phyloP scores from a whole-genome alignment of 495 filamentous ascomycete species.

The Acidomyces sp. region DNA sequence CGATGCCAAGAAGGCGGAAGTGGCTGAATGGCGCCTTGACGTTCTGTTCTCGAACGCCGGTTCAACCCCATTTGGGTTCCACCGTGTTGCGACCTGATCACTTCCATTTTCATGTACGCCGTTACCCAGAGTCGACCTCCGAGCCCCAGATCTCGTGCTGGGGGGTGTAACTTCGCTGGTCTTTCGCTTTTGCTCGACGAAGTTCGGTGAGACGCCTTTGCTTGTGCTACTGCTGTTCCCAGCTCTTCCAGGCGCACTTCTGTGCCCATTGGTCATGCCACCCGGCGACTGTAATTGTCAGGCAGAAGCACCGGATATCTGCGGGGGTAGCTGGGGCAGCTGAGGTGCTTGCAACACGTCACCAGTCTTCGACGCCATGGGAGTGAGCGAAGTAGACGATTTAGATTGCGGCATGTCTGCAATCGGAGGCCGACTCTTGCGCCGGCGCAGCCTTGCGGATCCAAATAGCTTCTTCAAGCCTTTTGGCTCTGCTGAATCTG shows the following conservation, averaged over 20 bases:
- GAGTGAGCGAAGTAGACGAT: slow-evolving; percentile 1
- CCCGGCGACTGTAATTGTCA: slow-evolving; percentile 19
- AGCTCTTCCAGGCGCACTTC: neutral
- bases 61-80: slow-evolving; percentile 6
- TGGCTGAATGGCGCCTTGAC: slow-evolving; percentile 1
- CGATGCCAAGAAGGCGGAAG: slow-evolving; percentile 6
- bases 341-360: neutral
- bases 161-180: neutral
- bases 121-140: neutral
- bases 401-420: neutral
- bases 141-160: neutral
- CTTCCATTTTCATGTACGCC: neutral
- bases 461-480: slow-evolving; percentile 17
- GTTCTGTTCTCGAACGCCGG: slow-evolving; percentile 2
- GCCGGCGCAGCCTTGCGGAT: slow-evolving; percentile 5
- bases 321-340: slow-evolving; percentile 2
- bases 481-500: slow-evolving; percentile 8
- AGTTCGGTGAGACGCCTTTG: neutral
- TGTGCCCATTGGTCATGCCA: slow-evolving; percentile 10
- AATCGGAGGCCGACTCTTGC: slow-evolving; percentile 12
- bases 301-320: slow-evolving; percentile 2
- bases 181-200: slow-evolving; percentile 1
- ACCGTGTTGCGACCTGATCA: slow-evolving; percentile 8
- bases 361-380: neutral
- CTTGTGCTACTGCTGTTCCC: slow-evolving; percentile 10